A percentile compares a stretch with the other conserved stretches of the same genome.
Evolutionary conservation across 2,329 filamentous ascomycete species (phyloP).

Genomic region (Trichoderma endophyticum): DNA sequence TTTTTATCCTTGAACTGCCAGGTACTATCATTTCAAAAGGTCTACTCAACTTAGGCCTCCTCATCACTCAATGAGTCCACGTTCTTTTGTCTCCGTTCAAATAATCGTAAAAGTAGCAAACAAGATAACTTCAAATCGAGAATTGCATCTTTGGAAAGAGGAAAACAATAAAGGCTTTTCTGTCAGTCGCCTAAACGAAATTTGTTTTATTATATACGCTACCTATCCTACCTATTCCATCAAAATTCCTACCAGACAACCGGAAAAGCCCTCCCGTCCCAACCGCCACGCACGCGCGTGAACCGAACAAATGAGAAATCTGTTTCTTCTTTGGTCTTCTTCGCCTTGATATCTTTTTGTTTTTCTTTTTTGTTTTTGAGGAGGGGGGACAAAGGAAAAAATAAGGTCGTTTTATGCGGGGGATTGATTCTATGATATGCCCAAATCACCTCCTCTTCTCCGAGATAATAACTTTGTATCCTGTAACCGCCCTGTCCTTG

Average conservation of each 20-base stretch:
- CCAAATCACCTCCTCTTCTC: background rate
- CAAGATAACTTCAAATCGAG: background rate
- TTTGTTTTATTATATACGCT: slow-evolving; percentile 10
- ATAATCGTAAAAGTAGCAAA: background rate
- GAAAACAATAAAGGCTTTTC: background rate
- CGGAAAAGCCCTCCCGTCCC: background rate
- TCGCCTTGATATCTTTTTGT: background rate
- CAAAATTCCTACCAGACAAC: background rate
- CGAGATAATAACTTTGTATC: background rate
- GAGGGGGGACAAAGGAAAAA: background rate
- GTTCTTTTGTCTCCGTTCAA: too few relatives aligned
- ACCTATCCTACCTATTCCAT: slow-evolving; percentile 12
- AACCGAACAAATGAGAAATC: background rate
- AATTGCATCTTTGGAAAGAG: background rate
- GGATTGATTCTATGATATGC: slow-evolving; percentile 6
- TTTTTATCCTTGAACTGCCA: background rate
- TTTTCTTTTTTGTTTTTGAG: background rate
- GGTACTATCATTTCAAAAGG: too few relatives aligned
- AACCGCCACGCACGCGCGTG: slow-evolving; percentile 3
- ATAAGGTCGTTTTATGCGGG: background rate
- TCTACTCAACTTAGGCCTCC: too few relatives aligned
- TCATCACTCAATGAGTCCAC: background rate
- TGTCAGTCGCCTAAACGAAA: background rate
- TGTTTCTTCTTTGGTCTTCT: background rate
- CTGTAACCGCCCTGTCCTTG: background rate